Evolutionary conservation across 2,329 filamentous ascomycete species (phyloP), one percentile per base, ranked within the genome.

Genomic region (Trichoderma hamatum): DNA sequence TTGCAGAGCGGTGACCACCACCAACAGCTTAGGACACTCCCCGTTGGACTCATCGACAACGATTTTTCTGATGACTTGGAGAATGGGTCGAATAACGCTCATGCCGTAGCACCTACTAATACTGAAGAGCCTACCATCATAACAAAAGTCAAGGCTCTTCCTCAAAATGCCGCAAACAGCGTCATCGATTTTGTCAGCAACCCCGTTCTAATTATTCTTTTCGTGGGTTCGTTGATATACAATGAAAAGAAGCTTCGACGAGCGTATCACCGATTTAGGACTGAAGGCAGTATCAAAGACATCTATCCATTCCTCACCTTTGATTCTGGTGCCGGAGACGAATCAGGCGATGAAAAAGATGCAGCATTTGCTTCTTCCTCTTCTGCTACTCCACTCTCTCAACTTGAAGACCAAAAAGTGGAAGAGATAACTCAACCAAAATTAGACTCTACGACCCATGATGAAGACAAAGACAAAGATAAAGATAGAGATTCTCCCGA

Each of bases 171-270:
- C 0, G 80, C 81, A 0, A 81, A 84, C 52, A 86, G 81, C 68
- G 77, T 87, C 10, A 75, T 85, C 7, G 86, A 89, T 54, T 83
- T 89, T 14, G 75, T 89, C 54, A 84, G 81, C 66, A 89, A 89
- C 70, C 86, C 86, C 0, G 80, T 84, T 11, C 77, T 86, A 10
- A 80, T 86, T 7, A 74, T 85, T 3, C 72, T 86, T 19, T 76
- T 86, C 28, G 72, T 83, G n/a, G 72, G 80, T 9, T 75, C 79
- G 13, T 70, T 84, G 5, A 72, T 85, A 6, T 82, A 82, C 62
- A 80, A 84, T 34, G 79, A 84, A 69, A 83, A 85, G 70, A 83
- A 84, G 55, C 76, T 83, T 10, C 77, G 83, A 6, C 78, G 80
- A 49, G 79, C 78, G 39, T 80, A 81, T 54, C 78, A 78, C 58